Evolutionary conservation across 352 stramenopile species (phyloP), one percentile per base, ranked within the genome.

Genomic region (Phytopythium boreale): DNA sequence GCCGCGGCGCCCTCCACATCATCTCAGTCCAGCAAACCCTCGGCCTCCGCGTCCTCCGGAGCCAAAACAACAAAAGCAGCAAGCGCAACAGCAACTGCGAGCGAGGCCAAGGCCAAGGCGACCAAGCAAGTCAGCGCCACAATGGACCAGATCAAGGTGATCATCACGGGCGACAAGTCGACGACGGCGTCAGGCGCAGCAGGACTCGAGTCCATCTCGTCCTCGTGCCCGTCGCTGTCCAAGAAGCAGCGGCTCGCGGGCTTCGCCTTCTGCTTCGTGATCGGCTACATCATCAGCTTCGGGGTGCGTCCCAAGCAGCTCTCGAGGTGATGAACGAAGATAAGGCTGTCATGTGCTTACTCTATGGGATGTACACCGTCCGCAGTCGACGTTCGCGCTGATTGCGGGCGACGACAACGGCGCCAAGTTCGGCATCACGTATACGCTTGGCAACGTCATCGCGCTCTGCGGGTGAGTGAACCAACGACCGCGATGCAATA

Each of bases 221-320:
- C 70, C 56, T 79, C 80, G 47, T 93, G 87, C 46, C 83, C 82
- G 24, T 81, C 79, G 67, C 79, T 95, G 39, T 83, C 76, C 41
- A 82, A 76, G 67, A 74, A 72, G 66, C 87, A 95, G 72, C 80
- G 87, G 9, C 61, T 95, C 61, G 74, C 72, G 34, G 87, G 87
- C 58, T 95, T 95, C 43, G 79, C 55, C 41, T 68, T 66, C n/a
- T 95, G 87, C 72, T 95, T 95, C 61, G 77, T 75, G 24, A 70
- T 92, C 22, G 87, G 87, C 7, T 93, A 93, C 61, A 49, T 95
- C 73, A 83, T 93, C 72, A 93, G 79, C 74, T 91, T 95, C 56
- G 77, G 81, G 52, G 87, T 95, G 80, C 64, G 71, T 60, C 12
- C 39, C 36, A 5, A 47, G 10, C 10, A 2, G 9, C 8, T 36